phyloP scores from a whole-genome alignment of 2,329 filamentous ascomycete species.

The Colletotrichum siamense region DNA sequence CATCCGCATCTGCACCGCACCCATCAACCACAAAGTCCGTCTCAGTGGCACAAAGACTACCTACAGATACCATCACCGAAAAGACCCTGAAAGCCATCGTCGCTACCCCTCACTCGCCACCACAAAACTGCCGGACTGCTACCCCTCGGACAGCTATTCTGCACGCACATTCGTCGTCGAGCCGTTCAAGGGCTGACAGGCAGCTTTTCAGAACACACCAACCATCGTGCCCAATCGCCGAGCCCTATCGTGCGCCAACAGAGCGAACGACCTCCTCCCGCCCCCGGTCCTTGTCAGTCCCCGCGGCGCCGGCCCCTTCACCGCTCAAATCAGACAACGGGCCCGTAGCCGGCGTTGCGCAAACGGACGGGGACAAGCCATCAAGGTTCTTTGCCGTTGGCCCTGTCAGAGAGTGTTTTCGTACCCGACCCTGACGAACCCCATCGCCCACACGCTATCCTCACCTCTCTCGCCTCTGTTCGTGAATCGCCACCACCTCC shows the following conservation, averaged over 20 bases:
- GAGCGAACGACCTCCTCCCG: neutral
- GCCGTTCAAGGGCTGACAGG: neutral
- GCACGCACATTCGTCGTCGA: neutral
- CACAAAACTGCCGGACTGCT: neutral
- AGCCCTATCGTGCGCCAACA: neutral
- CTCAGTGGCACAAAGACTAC: neutral
- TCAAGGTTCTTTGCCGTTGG: constrained; percentile 1
- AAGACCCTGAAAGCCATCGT: neutral
- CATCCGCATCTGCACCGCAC: neutral
- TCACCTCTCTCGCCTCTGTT: neutral
- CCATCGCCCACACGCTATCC: neutral
- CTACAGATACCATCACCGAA: neutral
- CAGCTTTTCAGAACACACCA: neutral
- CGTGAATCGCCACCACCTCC: neutral
- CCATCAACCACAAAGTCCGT: neutral
- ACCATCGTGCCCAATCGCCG: neutral
- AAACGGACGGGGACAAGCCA: constrained; percentile 3
- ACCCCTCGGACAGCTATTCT: neutral
- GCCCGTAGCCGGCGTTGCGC: constrained; percentile 4
- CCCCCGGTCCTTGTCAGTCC: constrained; percentile 7
- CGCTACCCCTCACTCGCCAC: neutral
- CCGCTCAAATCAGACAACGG: constrained; percentile 18
- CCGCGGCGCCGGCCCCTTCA: constrained; percentile 14
- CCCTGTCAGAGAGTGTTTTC: neutral
- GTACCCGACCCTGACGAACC: neutral